phyloP scores from a whole-genome alignment of 106 monocot genomes.

The Platanthera zijinensis region DNA sequence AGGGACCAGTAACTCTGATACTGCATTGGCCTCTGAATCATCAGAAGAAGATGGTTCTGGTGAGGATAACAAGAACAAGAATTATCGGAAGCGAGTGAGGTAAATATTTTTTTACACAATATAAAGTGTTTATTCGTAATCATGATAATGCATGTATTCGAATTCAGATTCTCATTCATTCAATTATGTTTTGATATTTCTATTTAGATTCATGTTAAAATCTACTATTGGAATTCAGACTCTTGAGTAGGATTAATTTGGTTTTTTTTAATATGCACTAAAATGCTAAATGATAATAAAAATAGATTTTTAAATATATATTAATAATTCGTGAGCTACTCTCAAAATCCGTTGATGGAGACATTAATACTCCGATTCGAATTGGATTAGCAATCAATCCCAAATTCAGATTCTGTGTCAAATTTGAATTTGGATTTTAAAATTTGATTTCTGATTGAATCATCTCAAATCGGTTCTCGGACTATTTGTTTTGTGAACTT shows the following conservation, averaged over 20 bases:
- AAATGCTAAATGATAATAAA: no score
- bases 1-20: constrained; percentile 23
- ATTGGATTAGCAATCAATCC: neutral
- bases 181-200: neutral
- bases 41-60: constrained; percentile 36
- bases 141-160: neutral
- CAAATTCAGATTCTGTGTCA: neutral
- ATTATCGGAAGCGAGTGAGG: constrained; percentile 51
- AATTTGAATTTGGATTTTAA: no score
- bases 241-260: neutral
- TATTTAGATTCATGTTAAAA: no score
- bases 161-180: neutral
- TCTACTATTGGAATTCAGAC: neutral
- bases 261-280: no score
- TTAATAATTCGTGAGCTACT: no score
- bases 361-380: no score
- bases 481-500: neutral
- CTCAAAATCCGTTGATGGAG: no score
- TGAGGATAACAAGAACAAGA: constrained; percentile 12
- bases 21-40: constrained; percentile 20
- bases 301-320: no score
- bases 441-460: neutral
- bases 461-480: neutral
- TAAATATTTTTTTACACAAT: neutral
- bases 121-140: neutral